A percentile compares a stretch with the other conserved stretches of the same genome.
These are phyloP conservation scores for Yarrowia deformans DNA, from an alignment of 805 yeast genomes.

Conservation along the genomic window DNA sequence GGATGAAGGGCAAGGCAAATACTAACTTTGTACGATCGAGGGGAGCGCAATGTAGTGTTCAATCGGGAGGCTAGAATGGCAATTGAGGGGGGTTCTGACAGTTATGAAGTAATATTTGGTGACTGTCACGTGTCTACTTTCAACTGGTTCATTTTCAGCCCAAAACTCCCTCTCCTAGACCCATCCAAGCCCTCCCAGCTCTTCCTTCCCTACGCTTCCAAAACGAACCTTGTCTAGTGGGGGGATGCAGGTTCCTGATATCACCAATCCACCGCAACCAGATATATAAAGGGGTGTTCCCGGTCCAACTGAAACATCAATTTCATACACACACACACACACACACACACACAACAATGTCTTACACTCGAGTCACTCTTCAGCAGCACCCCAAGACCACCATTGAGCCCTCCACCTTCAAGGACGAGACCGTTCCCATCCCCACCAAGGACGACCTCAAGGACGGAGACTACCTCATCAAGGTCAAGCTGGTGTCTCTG, in stretches of 20 bases:
- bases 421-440: conserved; percentile 24
- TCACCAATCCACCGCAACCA: not conserved
- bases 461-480: conserved; percentile 32
- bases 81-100: too few species aligned
- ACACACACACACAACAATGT: conserved; percentile 16
- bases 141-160: too few species aligned
- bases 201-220: conserved; percentile 15
- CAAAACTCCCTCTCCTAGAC: not conserved
- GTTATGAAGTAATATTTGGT: not conserved
- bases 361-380: conserved; percentile 32
- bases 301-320: not conserved
- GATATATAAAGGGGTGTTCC: conserved; percentile 2
- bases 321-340: not conserved
- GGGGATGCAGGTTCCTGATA: conserved; percentile 21
- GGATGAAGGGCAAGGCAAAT: conserved; percentile 25
- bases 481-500: conserved; percentile 31
- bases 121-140: too few species aligned
- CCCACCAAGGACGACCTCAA: conserved; percentile 30
- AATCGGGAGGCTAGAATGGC: too few species aligned
- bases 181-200: not conserved
- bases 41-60: too few species aligned
- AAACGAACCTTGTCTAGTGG: conserved; percentile 3
- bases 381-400: conserved; percentile 23
- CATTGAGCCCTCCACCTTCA: conserved; percentile 25
- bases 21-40: not conserved